phyloP scores from a whole-genome alignment of 2,329 filamentous ascomycete species.

The Incumbomyces delicatus region DNA sequence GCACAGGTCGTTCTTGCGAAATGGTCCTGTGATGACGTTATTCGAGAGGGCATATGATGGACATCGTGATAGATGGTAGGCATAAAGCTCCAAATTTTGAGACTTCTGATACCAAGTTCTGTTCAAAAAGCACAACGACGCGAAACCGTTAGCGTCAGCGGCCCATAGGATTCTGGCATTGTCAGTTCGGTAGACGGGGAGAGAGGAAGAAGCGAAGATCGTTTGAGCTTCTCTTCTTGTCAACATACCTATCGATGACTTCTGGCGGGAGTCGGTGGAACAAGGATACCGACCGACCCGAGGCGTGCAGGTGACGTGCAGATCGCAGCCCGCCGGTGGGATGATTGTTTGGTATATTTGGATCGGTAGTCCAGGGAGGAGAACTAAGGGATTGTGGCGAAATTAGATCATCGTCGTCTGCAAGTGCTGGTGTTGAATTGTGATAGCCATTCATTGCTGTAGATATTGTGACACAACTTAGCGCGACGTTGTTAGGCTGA shows the following conservation, averaged over 20 bases:
- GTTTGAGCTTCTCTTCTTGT: too few relatives aligned
- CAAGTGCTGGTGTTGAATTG: not conserved
- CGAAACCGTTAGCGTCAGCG: slow-evolving; percentile 38
- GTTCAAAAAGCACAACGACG: slow-evolving; percentile 37
- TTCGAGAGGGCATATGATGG: slow-evolving; percentile 32
- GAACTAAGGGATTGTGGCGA: slow-evolving; percentile 1
- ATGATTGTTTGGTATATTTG: slow-evolving; percentile 12
- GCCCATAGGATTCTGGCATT: slow-evolving; percentile 35
- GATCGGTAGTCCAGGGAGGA: slow-evolving; percentile 1
- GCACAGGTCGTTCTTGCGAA: slow-evolving; percentile 42
- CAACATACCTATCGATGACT: slow-evolving; percentile 17
- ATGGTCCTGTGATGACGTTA: slow-evolving; percentile 25
- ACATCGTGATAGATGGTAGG: slow-evolving; percentile 36
- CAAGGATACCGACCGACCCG: slow-evolving; percentile 6
- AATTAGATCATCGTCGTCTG: slow-evolving; percentile 3
- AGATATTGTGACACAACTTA: not conserved
- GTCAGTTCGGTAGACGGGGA: slow-evolving; percentile 4
- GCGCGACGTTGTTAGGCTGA: not conserved
- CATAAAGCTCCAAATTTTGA: slow-evolving; percentile 35
- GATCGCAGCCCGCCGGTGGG: slow-evolving; percentile 3
- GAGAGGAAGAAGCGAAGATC: not conserved
- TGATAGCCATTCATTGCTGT: slow-evolving; percentile 5
- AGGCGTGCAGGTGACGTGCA: not conserved
- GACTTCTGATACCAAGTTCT: slow-evolving; percentile 35
- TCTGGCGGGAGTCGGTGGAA: slow-evolving; percentile 17